phyloP scores from a whole-genome alignment of 2,329 filamentous ascomycete species.

The Aulographum hederae region DNA sequence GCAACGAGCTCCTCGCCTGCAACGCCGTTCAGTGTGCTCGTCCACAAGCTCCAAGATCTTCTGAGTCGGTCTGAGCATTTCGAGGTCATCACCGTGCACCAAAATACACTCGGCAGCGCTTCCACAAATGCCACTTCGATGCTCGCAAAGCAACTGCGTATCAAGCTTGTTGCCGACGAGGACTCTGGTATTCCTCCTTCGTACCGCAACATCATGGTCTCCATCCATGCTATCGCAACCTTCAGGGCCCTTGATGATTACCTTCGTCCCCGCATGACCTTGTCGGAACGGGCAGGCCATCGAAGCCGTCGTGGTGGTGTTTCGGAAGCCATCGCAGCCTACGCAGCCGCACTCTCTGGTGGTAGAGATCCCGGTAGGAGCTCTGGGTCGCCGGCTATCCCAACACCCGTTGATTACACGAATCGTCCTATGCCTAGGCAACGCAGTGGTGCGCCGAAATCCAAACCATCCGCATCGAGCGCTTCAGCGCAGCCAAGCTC shows the following conservation, averaged over 20 bases:
- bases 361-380: not conserved
- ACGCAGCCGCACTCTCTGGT: constrained; percentile 54
- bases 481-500: constrained; percentile 5
- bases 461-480: not conserved
- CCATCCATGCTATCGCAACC: constrained; percentile 93
- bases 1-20: constrained; percentile 49
- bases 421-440: constrained; percentile 13
- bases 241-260: constrained; percentile 97
- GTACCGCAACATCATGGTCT: constrained; percentile 93
- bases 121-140: constrained; percentile 85
- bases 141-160: constrained; percentile 84
- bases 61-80: constrained; percentile 96
- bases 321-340: constrained; percentile 52
- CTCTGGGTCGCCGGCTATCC: constrained; percentile 14
- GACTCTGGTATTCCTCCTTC: constrained; percentile 74
- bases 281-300: constrained; percentile 54
- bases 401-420: constrained; percentile 15
- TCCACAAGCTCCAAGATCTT: constrained; percentile 88
- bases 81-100: constrained; percentile 88
- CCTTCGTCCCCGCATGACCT: constrained; percentile 68
- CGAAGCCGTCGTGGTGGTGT: constrained; percentile 42
- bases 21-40: constrained; percentile 76
- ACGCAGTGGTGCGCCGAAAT: not conserved
- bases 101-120: constrained; percentile 78
- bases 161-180: constrained; percentile 78